phyloP scores from a whole-genome alignment of 2,329 filamentous ascomycete species.

The Tolypocladium endophyticum region DNA sequence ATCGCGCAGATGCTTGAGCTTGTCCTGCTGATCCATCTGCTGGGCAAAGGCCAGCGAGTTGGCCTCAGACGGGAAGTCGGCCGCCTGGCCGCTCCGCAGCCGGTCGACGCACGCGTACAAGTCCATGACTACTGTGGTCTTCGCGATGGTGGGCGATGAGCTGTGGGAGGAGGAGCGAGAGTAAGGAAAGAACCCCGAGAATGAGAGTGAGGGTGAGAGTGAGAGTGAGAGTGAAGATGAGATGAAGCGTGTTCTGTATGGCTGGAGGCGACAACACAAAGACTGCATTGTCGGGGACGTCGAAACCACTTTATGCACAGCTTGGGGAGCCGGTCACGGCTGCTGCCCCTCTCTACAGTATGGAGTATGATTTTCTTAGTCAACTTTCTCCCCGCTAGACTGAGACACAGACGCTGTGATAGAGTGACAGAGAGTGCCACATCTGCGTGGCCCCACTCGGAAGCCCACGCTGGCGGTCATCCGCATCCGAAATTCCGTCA shows the following conservation, averaged over 20 bases:
- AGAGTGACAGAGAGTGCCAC: neutral
- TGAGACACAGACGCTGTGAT: neutral
- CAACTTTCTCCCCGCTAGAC: neutral
- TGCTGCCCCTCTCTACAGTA: neutral
- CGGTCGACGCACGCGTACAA: conserved; percentile 25
- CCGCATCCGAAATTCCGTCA: conserved; percentile 19
- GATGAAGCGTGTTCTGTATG: neutral
- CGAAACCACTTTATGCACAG: neutral
- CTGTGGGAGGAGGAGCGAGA: neutral
- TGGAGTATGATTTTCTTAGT: neutral
- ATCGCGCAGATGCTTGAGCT: conserved; percentile 48
- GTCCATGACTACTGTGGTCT: conserved; percentile 20
- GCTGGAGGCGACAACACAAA: neutral
- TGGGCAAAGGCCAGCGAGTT: conserved; percentile 36
- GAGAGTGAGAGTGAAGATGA: neutral
- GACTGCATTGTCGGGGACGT: neutral
- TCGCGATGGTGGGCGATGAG: neutral
- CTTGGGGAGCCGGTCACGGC: neutral
- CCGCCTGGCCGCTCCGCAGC: conserved; percentile 27
- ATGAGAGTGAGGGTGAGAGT: neutral
- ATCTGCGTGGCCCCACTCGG: neutral
- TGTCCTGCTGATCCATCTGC: conserved; percentile 48
- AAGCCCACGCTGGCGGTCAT: neutral
- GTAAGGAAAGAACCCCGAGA: neutral
- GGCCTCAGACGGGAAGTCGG: conserved; percentile 37